Evolutionary conservation across 371 early-diverging fungal species (phyloP).

Genomic region (Enterocytospora artemiae): DNA sequence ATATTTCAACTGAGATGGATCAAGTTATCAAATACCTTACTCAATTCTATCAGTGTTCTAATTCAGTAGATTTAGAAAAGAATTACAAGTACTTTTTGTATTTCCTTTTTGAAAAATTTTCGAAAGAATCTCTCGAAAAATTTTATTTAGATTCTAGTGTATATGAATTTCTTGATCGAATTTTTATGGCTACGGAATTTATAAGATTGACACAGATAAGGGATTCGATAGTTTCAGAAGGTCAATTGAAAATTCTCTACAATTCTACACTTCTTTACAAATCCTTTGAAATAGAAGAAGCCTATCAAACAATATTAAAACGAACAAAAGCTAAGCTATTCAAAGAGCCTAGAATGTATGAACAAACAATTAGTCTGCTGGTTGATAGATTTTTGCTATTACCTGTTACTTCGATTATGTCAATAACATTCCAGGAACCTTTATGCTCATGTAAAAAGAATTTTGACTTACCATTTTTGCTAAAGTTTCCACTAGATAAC

Average conservation of each 20-base stretch:
- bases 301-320: neutral
- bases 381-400: constrained; percentile 19
- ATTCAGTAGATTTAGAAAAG: constrained; percentile 8
- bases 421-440: constrained; percentile 23
- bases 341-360: constrained; percentile 29
- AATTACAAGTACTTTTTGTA: constrained; percentile 39
- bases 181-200: constrained; percentile 19
- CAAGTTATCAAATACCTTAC: neutral
- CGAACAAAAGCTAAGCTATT: constrained; percentile 5
- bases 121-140: constrained; percentile 14
- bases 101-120: constrained; percentile 5
- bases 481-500: neutral
- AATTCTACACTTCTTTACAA: constrained; percentile 31
- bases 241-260: constrained; percentile 27
- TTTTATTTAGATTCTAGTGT: constrained; percentile 34
- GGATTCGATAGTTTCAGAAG: too few relatives aligned
- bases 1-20: neutral
- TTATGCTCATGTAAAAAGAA: too few relatives aligned
- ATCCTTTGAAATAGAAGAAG: constrained; percentile 35
- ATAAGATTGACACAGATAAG: neutral
- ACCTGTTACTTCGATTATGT: constrained; percentile 28
- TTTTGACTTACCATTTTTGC: neutral
- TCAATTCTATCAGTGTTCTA: constrained; percentile 14
- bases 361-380: constrained; percentile 14
- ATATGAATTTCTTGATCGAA: constrained; percentile 41